Evolutionary conservation across 257 asterid genomes (phyloP), one percentile per base, ranked within the genome.

Genomic region (Gynochthodes officinalis): DNA sequence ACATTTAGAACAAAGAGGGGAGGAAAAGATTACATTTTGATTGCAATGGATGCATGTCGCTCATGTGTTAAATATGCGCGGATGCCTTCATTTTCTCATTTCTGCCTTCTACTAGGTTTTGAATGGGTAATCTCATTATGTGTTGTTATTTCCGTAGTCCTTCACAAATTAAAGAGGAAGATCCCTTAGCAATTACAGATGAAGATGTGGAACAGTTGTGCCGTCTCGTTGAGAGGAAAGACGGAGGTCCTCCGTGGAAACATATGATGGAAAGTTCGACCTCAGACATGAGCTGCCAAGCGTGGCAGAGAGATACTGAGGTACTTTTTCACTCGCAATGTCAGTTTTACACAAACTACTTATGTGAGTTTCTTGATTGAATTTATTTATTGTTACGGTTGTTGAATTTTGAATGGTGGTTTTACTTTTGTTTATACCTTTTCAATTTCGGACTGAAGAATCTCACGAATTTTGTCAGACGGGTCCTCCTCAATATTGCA

Each of bases 221-320:
- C 76, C 89, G 75, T 77, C 89, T 91, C 58, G 96, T 89, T 75
- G 97, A 88, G 86, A 91, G 90, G 77, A 88, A 81, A 82, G 97
- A 91, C 42, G 93, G 93, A 43, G 97, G 97, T 1, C 95, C 90
- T 28, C 85, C 93, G 48, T 94, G 99, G 96, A 94, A 88, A 81
- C 97, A 82, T 78, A 64, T 91, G 88, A 88, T 94, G 95, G 96
- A 91, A 59, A 93, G 93, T 76, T 88, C 95, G 7, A 80, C 86
- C 37, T 78, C 83, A 9, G 72, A 70, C 76, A 94, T 91, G 97
- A 91, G 89, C 84, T 89, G 82, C 77, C 95, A 91, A 86, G 96
- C 97, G 32, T 94, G 97, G 99, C 96, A 89, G 75, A 85, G 99
- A 77, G 97, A 91, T 76, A 86, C 84, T 0, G 87, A 88, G 96